These are phyloP conservation scores for Medicago lupulina DNA, from an alignment of 306 rosid genomes.

Conservation along the genomic window DNA sequence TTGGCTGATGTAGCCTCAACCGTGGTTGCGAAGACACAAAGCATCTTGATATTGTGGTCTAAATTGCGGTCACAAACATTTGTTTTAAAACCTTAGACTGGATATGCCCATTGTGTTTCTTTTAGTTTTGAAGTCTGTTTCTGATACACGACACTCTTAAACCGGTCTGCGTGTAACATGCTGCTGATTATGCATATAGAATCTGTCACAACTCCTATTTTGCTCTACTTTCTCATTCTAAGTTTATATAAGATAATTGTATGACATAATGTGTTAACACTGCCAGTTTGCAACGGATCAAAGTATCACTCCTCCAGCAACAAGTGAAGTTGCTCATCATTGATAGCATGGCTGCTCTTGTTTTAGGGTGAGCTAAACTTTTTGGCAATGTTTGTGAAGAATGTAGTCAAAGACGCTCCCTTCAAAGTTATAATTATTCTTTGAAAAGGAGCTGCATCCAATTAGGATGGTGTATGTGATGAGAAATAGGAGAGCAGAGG, in stretches of 20 bases:
- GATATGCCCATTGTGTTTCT: conserved; percentile 24
- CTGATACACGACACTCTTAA: conserved; percentile 15
- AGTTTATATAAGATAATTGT: conserved; percentile 15
- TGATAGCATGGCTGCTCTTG: conserved; percentile 93
- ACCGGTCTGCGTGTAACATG: not conserved
- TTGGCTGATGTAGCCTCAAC: not conserved
- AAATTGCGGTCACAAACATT: not conserved
- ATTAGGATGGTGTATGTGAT: conserved; percentile 21
- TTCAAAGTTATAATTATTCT: conserved; percentile 38
- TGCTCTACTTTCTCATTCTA: conserved; percentile 21
- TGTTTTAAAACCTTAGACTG: not conserved
- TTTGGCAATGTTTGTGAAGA: conserved; percentile 26
- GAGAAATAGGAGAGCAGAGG: conserved; percentile 5
- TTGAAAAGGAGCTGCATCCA: conserved; percentile 3
- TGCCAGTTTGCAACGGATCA: conserved; percentile 81
- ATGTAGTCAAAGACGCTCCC: conserved; percentile 29
- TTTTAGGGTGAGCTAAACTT: conserved; percentile 66
- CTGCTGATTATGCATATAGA: conserved; percentile 10
- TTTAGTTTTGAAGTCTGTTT: conserved; percentile 13
- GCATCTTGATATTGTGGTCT: not conserved
- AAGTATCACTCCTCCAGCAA: conserved; percentile 72
- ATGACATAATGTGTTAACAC: conserved; percentile 35
- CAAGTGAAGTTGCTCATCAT: conserved; percentile 85
- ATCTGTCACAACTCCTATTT: conserved; percentile 18
- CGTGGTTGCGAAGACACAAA: not conserved